A percentile compares a stretch with the other conserved stretches of the same genome.
These are phyloP conservation scores for Blastocystis sp. DNA, from an alignment of 352 stramenopile species.

Conservation along the genomic window DNA sequence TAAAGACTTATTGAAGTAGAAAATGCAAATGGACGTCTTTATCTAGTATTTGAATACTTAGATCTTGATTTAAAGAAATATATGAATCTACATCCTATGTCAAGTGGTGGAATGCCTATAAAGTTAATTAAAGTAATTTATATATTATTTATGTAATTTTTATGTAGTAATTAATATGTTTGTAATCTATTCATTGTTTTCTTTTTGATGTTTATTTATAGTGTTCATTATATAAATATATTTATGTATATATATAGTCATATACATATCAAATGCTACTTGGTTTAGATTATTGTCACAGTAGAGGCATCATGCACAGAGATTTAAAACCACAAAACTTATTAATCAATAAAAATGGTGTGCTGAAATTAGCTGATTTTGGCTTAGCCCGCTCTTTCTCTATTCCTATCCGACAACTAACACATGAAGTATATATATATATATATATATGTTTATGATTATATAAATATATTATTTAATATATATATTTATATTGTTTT, in stretches of 20 bases:
- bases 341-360: conserved; percentile 70
- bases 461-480: no score
- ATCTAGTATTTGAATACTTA: conserved; percentile 36
- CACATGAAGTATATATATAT: conserved; percentile 93
- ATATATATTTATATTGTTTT: no score
- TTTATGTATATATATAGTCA: conserved; percentile 41
- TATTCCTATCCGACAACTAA: conserved; percentile 83
- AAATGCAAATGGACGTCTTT: conserved; percentile 20
- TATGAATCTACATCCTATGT: conserved; percentile 38
- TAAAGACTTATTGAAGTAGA: conserved; percentile 27
- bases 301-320: conserved; percentile 61
- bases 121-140: conserved; percentile 52
- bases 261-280: conserved; percentile 59
- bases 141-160: no score
- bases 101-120: conserved; percentile 49
- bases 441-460: no score
- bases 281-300: conserved; percentile 62
- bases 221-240: no score
- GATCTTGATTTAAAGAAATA: conserved; percentile 12
- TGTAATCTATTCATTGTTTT: no score
- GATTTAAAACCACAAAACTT: conserved; percentile 95
- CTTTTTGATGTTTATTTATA: no score
- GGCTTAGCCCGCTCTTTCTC: conserved; percentile 82
- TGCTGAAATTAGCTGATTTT: conserved; percentile 94
- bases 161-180: no score